These are phyloP conservation scores for Hypoxylon subgilvum DNA, from an alignment of 495 filamentous ascomycete species.

Conservation along the genomic window DNA sequence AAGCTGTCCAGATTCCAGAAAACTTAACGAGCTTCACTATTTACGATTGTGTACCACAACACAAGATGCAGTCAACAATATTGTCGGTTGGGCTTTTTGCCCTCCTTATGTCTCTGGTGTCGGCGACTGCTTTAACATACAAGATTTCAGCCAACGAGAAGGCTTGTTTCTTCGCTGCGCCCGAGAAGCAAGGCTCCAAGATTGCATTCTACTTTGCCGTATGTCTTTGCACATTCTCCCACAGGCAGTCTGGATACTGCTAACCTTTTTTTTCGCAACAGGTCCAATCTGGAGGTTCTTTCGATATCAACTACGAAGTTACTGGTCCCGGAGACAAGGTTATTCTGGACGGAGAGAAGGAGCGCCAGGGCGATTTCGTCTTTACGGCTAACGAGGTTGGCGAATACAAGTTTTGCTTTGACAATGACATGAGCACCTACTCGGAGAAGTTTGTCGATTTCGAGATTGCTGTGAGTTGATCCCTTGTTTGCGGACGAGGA, in stretches of 20 bases:
- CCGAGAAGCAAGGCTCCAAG: constrained; percentile 79
- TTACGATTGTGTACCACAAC: constrained; percentile 28
- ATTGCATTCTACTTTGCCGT: constrained; percentile 99
- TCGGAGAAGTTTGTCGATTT: constrained; percentile 99
- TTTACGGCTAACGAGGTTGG: constrained; percentile 94
- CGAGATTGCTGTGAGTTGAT: constrained; percentile 82
- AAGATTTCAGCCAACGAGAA: constrained; percentile 88
- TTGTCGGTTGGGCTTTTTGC: constrained; percentile 66
- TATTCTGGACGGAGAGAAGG: constrained; percentile 86
- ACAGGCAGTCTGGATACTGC: constrained; percentile 5
- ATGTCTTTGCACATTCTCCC: constrained; percentile 43
- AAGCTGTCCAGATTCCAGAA: constrained; percentile 32
- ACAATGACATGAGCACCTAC: constrained; percentile 97
- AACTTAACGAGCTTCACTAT: constrained; percentile 21
- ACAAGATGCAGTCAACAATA: constrained; percentile 57
- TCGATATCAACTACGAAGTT: constrained; percentile 93
- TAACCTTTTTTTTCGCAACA: constrained; percentile 45
- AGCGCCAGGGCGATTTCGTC: constrained; percentile 96
- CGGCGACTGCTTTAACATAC: constrained; percentile 93
- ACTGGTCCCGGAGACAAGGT: constrained; percentile 80
- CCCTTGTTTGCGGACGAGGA: not conserved
- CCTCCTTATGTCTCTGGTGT: constrained; percentile 61
- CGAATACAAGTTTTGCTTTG: constrained; percentile 97
- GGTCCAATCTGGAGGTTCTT: constrained; percentile 96
- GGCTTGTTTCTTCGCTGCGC: constrained; percentile 88